Conservation (phyloP, 805 yeast species). For the Ogataea trehaloabstinens region DNA sequence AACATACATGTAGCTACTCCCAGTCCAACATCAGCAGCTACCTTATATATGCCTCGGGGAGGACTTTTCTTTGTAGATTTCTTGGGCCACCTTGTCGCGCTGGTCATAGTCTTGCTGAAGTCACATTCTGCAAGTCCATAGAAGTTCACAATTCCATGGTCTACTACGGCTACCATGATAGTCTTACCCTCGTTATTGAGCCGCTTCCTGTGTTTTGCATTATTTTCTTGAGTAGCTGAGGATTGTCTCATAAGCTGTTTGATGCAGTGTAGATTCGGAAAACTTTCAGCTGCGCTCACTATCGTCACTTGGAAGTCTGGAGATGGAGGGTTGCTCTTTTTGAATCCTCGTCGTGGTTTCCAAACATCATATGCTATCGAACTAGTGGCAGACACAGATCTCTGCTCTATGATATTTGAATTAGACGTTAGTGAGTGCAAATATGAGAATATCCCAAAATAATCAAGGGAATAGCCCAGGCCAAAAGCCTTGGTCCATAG, state of each 20-base stretch:
- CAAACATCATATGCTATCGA: constrained; percentile 64
- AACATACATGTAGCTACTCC: too few relatives aligned
- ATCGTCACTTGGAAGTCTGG: constrained; percentile 78
- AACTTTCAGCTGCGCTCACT: constrained; percentile 43
- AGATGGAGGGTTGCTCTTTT: constrained; percentile 61
- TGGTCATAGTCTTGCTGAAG: constrained; percentile 29
- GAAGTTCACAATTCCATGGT: constrained; percentile 72
- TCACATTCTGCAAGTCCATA: constrained; percentile 50
- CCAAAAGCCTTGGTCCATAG: constrained; percentile 7
- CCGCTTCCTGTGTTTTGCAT: constrained; percentile 47
- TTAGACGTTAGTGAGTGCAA: constrained; percentile 9
- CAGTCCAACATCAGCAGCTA: too few relatives aligned
- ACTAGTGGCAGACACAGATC: constrained; percentile 15
- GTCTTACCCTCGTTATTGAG: constrained; percentile 12
- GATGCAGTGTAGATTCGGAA: constrained; percentile 49
- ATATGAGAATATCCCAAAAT: constrained; percentile 15
- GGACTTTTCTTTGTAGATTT: too few relatives aligned
- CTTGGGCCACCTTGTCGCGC: constrained; percentile 1
- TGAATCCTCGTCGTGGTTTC: constrained; percentile 76
- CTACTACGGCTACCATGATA: constrained; percentile 69
- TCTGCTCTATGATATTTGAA: background rate
- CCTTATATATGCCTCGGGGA: too few relatives aligned
- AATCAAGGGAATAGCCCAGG: background rate
- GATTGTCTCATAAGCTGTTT: constrained; percentile 32
- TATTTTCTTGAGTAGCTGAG: constrained; percentile 10